Conservation (phyloP, 2,329 filamentous ascomycete species). For the Zymoseptoria brevis region DNA sequence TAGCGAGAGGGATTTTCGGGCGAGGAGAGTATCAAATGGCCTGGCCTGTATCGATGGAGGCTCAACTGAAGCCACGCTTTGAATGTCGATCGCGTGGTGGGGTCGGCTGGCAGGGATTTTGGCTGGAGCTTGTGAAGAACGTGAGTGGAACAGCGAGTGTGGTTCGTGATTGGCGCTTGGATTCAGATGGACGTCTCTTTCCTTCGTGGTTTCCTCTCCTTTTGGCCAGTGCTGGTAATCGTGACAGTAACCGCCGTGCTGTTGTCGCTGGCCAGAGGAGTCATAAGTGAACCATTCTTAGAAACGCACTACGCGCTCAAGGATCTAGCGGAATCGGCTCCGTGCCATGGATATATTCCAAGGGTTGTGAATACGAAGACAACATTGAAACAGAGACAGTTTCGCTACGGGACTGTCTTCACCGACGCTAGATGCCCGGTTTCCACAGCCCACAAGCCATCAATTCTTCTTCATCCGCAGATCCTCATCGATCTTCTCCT, state of each 20-base stretch:
- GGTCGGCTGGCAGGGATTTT: not conserved
- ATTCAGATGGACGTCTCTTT: not conserved
- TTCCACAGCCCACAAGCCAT: not conserved
- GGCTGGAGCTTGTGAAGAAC: not conserved
- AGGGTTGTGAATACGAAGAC: not conserved
- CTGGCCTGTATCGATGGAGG: not conserved
- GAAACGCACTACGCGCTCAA: not conserved
- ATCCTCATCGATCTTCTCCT: conserved; percentile 10
- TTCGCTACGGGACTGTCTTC: not conserved
- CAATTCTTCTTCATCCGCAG: conserved; percentile 2
- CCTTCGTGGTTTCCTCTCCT: not conserved
- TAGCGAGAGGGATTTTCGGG: not conserved
- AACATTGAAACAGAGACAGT: not conserved
- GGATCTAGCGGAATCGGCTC: not conserved
- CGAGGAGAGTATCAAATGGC: not conserved
- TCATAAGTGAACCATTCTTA: not conserved
- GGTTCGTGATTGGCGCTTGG: not conserved
- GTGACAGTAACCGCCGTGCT: not conserved
- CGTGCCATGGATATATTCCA: not conserved
- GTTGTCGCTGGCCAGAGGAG: not conserved
- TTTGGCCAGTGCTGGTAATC: not conserved
- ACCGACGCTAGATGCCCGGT: not conserved
- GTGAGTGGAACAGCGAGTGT: not conserved
- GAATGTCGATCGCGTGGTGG: not conserved
- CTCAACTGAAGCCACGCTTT: not conserved